Evolutionary conservation across 805 yeast genomes (phyloP), one percentile per base, ranked within the genome.

Genomic region (Candida cerambycidarum): DNA sequence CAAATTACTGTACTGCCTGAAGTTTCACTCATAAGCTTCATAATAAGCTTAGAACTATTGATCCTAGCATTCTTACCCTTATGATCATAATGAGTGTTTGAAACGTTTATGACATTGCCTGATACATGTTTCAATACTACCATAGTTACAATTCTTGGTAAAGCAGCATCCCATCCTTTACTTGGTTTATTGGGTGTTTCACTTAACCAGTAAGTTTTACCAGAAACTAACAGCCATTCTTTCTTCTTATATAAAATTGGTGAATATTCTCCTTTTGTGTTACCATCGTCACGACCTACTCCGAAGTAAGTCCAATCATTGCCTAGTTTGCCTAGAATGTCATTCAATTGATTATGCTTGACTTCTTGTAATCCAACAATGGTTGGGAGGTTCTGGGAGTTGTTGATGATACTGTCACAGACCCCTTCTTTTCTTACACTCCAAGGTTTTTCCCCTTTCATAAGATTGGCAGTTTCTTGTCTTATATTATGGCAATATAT

Each of bases 151-250:
- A 72, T 66, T 45, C 80, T 58, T 6, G 57, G 55, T 21, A 55
- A 58, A 2, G 62, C 71, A 0, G 79, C 79, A 50, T 75, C 80
- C 75, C 79, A 74, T 5, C 76, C 78, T 34, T 51, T 61, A 25
- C 56, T 55, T 2, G 65, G 66, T 7, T 15, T 32, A n/a, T 51
- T 46, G 1, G 67, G 62, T 4, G 55, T 56, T 8, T 51, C 46
- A 39, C 66, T 55, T 23, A 61, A 48, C 67, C 66, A 62, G 30
- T 42, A 47, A 11, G 63, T 58, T 4, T 45, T 43, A 4, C 57
- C 53, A 6, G 46, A 43, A 9, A 61, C 16, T 16, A 58, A 45
- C 14, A 52, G 43, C 65, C 64, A 62, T 19, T 57, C 59, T 2
- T 30, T 38, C 4, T 46, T 37, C 33, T 56, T 53, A 35, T 47